These are phyloP conservation scores for Fusarium transvaalense DNA, from an alignment of 2,329 filamentous ascomycete species.

Conservation along the genomic window DNA sequence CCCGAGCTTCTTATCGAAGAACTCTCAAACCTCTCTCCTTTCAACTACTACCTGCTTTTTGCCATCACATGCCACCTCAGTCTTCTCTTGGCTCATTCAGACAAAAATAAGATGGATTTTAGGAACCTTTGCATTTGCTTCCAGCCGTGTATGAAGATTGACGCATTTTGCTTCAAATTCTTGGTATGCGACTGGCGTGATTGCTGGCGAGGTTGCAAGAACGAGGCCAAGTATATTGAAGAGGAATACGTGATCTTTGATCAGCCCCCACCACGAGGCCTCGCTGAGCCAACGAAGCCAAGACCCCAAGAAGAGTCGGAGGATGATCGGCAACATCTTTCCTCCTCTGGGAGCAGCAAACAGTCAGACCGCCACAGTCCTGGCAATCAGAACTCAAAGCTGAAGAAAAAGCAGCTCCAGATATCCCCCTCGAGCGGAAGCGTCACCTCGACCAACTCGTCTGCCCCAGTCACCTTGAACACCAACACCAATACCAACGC, in stretches of 20 bases:
- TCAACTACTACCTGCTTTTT: conserved; percentile 97
- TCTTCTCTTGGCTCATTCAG: conserved; percentile 87
- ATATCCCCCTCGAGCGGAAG: conserved; percentile 59
- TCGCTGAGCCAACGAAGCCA: conserved; percentile 54
- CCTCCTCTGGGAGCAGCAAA: conserved; percentile 76
- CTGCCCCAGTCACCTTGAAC: conserved; percentile 61
- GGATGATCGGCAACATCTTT: conserved; percentile 52
- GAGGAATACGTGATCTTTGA: conserved; percentile 74
- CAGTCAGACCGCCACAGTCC: conserved; percentile 53
- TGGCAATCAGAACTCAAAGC: conserved; percentile 40
- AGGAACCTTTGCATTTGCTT: conserved; percentile 97
- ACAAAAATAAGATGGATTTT: conserved; percentile 99
- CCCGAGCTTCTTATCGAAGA: conserved; percentile 91
- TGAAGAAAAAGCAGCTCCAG: conserved; percentile 61
- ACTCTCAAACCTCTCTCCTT: conserved; percentile 92
- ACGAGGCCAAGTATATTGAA: conserved; percentile 83
- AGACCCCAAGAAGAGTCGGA: conserved; percentile 43
- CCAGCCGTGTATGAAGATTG: conserved; percentile 96
- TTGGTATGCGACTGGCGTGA: conserved; percentile 95
- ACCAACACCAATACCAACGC: conserved; percentile 60
- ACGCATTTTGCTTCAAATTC: conserved; percentile 94
- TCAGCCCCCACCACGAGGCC: conserved; percentile 66
- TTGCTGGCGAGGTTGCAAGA: conserved; percentile 97
- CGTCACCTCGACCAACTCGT: conserved; percentile 58
- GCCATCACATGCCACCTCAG: conserved; percentile 97